Evolutionary conservation across 192 early-diverging fungal species (phyloP).

Genomic region (Diversispora epigaea): DNA sequence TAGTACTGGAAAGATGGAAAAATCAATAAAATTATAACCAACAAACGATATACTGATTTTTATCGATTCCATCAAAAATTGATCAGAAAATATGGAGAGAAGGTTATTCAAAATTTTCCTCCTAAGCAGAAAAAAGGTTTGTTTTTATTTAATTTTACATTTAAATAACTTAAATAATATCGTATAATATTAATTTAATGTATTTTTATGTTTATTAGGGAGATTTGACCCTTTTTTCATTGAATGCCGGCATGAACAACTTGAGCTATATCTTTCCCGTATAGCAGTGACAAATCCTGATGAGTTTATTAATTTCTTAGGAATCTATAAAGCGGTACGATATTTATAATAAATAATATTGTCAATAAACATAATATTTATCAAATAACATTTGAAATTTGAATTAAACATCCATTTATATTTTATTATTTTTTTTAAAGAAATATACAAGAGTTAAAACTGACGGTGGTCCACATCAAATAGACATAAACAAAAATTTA

Average conservation of each 20-base stretch:
- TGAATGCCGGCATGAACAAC: not conserved
- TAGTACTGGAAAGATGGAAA: not conserved
- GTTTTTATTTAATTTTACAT: not conserved
- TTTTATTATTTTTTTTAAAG: too few species aligned
- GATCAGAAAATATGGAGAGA: not conserved
- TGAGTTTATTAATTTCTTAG: not conserved
- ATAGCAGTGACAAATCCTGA: not conserved
- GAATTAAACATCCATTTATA: too few species aligned
- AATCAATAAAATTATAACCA: not conserved
- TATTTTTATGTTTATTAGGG: not conserved
- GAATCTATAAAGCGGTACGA: too few species aligned
- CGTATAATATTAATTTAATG: not conserved
- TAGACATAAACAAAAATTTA: too few species aligned
- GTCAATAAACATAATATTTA: too few species aligned
- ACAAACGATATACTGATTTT: slow-evolving; percentile 10
- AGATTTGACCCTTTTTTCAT: slow-evolving; percentile 5
- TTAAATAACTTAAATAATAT: not conserved
- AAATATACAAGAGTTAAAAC: too few species aligned
- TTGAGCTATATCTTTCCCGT: not conserved
- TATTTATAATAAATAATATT: too few species aligned
- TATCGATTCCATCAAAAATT: not conserved
- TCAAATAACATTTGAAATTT: too few species aligned
- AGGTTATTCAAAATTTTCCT: not conserved
- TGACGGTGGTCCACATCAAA: too few species aligned
- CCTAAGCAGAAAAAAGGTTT: not conserved